Base-by-base conservation (phyloP, 83 land plant species). In the Thuja plicata region DNA sequence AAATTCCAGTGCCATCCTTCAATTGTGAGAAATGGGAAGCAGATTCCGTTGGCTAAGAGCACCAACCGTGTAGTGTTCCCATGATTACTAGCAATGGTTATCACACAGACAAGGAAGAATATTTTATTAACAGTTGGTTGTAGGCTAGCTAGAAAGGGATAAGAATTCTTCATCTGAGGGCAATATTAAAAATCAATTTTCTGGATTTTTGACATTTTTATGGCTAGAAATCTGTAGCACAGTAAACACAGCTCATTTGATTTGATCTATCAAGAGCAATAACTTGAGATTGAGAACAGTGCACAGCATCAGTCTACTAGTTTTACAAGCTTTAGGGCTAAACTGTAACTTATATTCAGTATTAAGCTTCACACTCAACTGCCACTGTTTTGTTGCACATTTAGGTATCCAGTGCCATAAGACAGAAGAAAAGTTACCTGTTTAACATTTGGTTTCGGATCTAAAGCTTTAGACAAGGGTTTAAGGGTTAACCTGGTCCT, bases 401-500 rank as follows among this genome's bases (percentile, higher is more conserved):
- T 84, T 30, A 84, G 34, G 55, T 83, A 43, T 83, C 35, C 35
- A 83, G 3, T 27, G 34, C 37, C 37, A 52, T 84, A 40, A 17
- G 32, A 52, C 34, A 84, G 38, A 84, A 34, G 34, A 9, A 32
- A 79, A 66, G 80, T 52, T 4, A 40, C 3, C 62, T 50, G 16
- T 66, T 70, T 70, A 54, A 87, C 50, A 38, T 41, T 70, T 87
- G 24, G 57, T 21, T 8, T 5, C 30, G 70, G n/a, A 73, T 35
- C 48, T 87, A 79, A 79, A 34, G 82, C 15, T 40, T 37, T 38
- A 87, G 74, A 45, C 74, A 73, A 87, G 37, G 74, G 12, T 11
- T n/a, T 40, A 10, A 66, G 74, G 37, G 30, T 87, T n/a, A 62
- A 96, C 99, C 99, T 91, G 99, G 99, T 43, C 99, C 98, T 78